Conservation (phyloP, 805 yeast genomes). For the Kuraishia ogatae region DNA sequence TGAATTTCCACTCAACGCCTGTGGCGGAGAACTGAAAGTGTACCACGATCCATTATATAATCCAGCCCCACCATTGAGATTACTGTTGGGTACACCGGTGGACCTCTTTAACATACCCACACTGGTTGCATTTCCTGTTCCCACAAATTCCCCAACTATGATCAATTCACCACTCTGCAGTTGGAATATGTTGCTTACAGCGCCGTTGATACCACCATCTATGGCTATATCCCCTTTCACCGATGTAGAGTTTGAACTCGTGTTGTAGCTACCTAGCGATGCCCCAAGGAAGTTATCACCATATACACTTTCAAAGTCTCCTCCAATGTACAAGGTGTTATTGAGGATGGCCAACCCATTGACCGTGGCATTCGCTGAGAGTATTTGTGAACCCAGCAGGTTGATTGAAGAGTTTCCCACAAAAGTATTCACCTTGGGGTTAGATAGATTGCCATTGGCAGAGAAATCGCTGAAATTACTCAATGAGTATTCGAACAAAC, state of each 20-base stretch:
- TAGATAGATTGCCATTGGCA: constrained; percentile 14
- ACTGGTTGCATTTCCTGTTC: constrained; percentile 18
- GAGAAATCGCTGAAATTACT: constrained; percentile 39
- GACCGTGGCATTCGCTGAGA: constrained; percentile 33
- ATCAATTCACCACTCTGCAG: constrained; percentile 27
- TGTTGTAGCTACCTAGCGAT: constrained; percentile 15
- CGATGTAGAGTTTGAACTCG: constrained; percentile 6
- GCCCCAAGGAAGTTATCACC: constrained; percentile 30
- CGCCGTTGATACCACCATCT: constrained; percentile 31
- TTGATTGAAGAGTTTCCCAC: constrained; percentile 44
- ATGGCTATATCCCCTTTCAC: constrained; percentile 6
- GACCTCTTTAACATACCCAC: not conserved
- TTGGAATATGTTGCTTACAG: constrained; percentile 22
- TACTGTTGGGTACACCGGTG: constrained; percentile 8
- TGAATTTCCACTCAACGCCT: constrained; percentile 14
- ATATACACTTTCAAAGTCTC: constrained; percentile 30
- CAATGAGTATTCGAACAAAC: constrained; percentile 75
- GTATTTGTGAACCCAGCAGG: constrained; percentile 22
- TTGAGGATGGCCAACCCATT: constrained; percentile 22
- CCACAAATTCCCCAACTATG: constrained; percentile 37
- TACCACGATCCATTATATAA: constrained; percentile 32
- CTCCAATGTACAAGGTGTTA: constrained; percentile 35
- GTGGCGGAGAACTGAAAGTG: constrained; percentile 17
- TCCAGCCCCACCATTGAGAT: constrained; percentile 24
- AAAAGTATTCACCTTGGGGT: constrained; percentile 9